Percentiles rank a stretch among this genome's conserved stretches.
These are phyloP conservation scores for Gastrodia elata DNA, from an alignment of 106 monocot genomes.

Conservation along the genomic window DNA sequence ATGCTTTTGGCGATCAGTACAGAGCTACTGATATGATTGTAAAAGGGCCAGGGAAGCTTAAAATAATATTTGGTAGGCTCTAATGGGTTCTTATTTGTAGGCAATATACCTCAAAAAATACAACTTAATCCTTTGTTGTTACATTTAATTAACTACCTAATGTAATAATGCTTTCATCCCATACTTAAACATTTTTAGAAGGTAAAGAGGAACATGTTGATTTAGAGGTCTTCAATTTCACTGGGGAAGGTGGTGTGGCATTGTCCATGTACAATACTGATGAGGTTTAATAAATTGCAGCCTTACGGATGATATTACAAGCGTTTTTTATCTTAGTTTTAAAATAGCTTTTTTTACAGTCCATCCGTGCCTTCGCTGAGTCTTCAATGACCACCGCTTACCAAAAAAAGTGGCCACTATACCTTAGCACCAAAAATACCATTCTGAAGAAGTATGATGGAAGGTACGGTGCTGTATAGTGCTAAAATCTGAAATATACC, in stretches of 20 bases:
- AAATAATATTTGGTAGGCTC: constrained; percentile 74
- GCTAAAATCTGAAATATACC: background rate
- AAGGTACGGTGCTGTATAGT: constrained; percentile 30
- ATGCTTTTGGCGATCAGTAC: constrained; percentile 99
- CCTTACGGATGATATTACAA: background rate
- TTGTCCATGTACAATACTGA: constrained; percentile 95
- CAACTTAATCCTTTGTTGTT: background rate
- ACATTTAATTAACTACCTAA: background rate
- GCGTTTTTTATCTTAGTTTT: background rate
- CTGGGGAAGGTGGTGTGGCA: constrained; percentile 82
- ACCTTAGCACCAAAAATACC: constrained; percentile 97
- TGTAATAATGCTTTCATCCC: background rate
- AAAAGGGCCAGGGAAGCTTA: constrained; percentile 93
- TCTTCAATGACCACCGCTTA: constrained; percentile 91
- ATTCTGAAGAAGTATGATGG: constrained; percentile 98
- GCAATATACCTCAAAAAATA: background rate
- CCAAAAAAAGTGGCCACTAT: constrained; percentile 91
- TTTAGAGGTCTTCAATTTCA: constrained; percentile 83
- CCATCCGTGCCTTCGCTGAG: constrained; percentile 80
- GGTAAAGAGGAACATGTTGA: constrained; percentile 67
- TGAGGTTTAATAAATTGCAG: constrained; percentile 45
- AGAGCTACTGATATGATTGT: constrained; percentile 82
- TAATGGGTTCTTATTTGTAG: background rate
- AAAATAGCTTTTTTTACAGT: constrained; percentile 25
- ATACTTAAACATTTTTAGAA: constrained; percentile 36